These are phyloP conservation scores for Xylariomycetidae sp. DNA, from an alignment of 2,329 filamentous ascomycete species.

Conservation along the genomic window DNA sequence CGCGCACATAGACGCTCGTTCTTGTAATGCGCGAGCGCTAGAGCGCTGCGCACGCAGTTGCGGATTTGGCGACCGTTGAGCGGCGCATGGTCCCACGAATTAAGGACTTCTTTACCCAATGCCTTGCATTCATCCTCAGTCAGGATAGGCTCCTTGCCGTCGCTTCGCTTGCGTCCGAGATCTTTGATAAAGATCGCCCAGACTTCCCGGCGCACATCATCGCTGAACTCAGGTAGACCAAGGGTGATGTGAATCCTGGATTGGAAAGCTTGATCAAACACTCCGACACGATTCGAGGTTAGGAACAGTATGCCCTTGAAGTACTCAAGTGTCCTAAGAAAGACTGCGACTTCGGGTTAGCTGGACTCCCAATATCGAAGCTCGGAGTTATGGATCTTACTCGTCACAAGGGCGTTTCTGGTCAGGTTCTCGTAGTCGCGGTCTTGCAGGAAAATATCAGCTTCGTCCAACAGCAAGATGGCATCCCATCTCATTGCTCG, in stretches of 20 bases:
- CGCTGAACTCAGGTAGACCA: not conserved
- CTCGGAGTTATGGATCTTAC: slow-evolving; percentile 2
- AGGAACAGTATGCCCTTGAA: slow-evolving; percentile 22
- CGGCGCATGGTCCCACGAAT: too few relatives aligned
- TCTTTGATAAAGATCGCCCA: slow-evolving; percentile 1
- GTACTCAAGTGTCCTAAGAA: slow-evolving; percentile 20
- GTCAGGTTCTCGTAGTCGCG: slow-evolving; percentile 1
- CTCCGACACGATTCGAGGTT: slow-evolving; percentile 25
- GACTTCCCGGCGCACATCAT: not conserved
- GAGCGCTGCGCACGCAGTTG: too few relatives aligned
- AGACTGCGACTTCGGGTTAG: slow-evolving; percentile 6
- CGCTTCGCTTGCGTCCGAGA: not conserved
- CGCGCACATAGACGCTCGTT: too few relatives aligned
- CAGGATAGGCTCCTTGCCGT: too few relatives aligned
- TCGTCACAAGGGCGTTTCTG: slow-evolving; percentile 6
- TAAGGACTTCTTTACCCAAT: too few relatives aligned
- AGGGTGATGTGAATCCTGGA: not conserved
- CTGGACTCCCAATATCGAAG: too few relatives aligned
- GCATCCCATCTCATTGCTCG: slow-evolving; percentile 13
- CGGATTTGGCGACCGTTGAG: too few relatives aligned
- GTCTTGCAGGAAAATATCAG: slow-evolving; percentile 9
- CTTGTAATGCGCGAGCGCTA: too few relatives aligned
- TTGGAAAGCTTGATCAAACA: slow-evolving; percentile 30
- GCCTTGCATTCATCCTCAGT: too few relatives aligned
- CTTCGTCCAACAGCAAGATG: slow-evolving; percentile 12